phyloP scores from a whole-genome alignment of 306 rosid genomes.

The Senna siamea region DNA sequence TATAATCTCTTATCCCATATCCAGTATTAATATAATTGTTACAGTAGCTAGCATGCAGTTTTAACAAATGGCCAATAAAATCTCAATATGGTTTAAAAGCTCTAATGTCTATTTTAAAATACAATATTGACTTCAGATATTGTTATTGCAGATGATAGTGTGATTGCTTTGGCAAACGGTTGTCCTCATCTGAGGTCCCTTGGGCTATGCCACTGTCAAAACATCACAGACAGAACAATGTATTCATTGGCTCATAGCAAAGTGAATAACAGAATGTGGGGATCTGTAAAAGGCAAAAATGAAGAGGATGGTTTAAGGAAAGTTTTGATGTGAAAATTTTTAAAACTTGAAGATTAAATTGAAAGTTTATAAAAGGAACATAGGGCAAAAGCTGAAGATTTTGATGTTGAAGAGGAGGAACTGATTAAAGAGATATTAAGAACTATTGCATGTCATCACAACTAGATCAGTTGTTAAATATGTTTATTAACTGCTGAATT shows the following conservation, averaged over 20 bases:
- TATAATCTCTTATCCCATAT: background rate
- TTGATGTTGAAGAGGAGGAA: too few relatives aligned
- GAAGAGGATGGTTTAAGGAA: slow-evolving; percentile 79
- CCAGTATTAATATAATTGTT: background rate
- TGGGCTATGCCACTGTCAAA: slow-evolving; percentile 90
- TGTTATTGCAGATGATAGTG: slow-evolving; percentile 82
- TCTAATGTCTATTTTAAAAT: background rate
- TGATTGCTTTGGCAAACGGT: slow-evolving; percentile 82
- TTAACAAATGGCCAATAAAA: background rate
- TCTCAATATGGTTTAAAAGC: background rate
- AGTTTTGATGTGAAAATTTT: too few relatives aligned
- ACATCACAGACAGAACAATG: slow-evolving; percentile 98
- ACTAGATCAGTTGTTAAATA: too few relatives aligned
- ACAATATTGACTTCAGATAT: slow-evolving; percentile 3
- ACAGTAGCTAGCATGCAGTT: slow-evolving; percentile 17
- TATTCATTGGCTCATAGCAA: slow-evolving; percentile 89
- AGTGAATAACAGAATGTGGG: slow-evolving; percentile 74
- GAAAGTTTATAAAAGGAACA: too few relatives aligned
- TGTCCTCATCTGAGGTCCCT: slow-evolving; percentile 88
- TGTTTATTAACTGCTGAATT: too few relatives aligned
- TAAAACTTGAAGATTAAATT: too few relatives aligned
- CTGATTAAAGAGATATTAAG: too few relatives aligned
- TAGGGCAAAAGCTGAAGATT: too few relatives aligned
- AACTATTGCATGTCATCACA: too few relatives aligned
- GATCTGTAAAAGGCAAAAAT: slow-evolving; percentile 57